These are phyloP conservation scores for Sarocladium brachiariae DNA, from an alignment of 2,329 filamentous ascomycete genomes.

Conservation along the genomic window DNA sequence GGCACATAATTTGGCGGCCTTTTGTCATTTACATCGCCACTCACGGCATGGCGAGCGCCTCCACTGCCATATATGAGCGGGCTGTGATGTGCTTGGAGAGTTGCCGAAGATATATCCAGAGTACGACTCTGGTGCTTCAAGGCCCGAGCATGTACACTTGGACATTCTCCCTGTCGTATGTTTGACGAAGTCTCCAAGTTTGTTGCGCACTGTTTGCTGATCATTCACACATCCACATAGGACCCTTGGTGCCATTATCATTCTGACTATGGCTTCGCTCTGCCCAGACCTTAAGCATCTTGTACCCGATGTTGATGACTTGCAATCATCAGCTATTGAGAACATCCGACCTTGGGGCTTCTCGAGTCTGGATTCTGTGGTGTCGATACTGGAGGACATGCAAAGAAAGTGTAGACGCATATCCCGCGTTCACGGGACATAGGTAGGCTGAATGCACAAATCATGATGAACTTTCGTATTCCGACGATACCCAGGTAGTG, in stretches of 20 bases:
- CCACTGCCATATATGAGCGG: slow-evolving; percentile 20
- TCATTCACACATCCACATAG: slow-evolving; percentile 13
- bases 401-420: slow-evolving; percentile 20
- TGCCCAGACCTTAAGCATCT: slow-evolving; percentile 19
- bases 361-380: slow-evolving; percentile 21
- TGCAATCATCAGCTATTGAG: slow-evolving; percentile 20
- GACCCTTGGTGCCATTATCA: slow-evolving; percentile 24
- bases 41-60: slow-evolving; percentile 12
- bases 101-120: slow-evolving; percentile 23
- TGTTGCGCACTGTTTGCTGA: not conserved
- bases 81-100: slow-evolving; percentile 24
- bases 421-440: slow-evolving; percentile 13
- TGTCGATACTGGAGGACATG: slow-evolving; percentile 23
- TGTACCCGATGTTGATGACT: slow-evolving; percentile 24
- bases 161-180: slow-evolving; percentile 27
- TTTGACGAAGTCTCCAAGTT: not conserved
- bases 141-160: slow-evolving; percentile 26
- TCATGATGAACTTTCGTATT: no score
- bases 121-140: slow-evolving; percentile 19
- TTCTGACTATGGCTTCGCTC: slow-evolving; percentile 25
- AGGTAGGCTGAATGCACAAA: not conserved
- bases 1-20: slow-evolving; percentile 26
- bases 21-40: slow-evolving; percentile 24
- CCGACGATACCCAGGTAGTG: no score
- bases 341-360: slow-evolving; percentile 22